These are phyloP conservation scores for Malassezia dermatis DNA, from an alignment of 1,284 basidiomycete genomes.

Conservation along the genomic window DNA sequence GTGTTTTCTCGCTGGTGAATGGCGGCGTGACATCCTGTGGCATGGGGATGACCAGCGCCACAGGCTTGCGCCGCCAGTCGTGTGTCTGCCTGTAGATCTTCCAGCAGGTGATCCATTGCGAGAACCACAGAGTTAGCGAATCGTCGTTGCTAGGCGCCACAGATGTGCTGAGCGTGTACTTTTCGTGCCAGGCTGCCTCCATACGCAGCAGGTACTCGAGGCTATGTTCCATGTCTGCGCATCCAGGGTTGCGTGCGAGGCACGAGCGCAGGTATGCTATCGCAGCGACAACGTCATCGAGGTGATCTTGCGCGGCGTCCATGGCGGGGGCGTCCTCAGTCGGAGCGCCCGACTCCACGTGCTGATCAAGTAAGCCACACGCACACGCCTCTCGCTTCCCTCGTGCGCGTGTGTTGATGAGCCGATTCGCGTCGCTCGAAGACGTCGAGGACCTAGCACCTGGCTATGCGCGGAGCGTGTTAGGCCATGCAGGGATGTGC, in stretches of 20 bases:
- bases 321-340: background rate
- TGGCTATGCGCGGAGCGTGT: background rate
- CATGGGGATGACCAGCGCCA: background rate
- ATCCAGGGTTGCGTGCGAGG: background rate
- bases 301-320: background rate
- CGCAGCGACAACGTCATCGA: background rate
- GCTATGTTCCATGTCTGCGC: background rate
- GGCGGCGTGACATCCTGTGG: background rate
- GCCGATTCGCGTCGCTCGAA: conserved; percentile 12
- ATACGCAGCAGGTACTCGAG: background rate
- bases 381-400: background rate
- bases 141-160: background rate
- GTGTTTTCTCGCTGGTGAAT: background rate
- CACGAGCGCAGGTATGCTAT: background rate
- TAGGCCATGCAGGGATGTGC: conserved; percentile 1
- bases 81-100: background rate
- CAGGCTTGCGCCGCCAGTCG: background rate
- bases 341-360: background rate
- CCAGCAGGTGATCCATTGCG: background rate
- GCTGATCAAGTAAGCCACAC: background rate
- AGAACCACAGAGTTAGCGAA: background rate
- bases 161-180: background rate
- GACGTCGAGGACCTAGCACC: conserved; percentile 8
- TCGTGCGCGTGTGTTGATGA: background rate
- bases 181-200: background rate